A percentile compares a stretch with the other conserved stretches of the same genome.
phyloP scores from a whole-genome alignment of 768 basidiomycete genomes.

The Lactifluus piperatus region DNA sequence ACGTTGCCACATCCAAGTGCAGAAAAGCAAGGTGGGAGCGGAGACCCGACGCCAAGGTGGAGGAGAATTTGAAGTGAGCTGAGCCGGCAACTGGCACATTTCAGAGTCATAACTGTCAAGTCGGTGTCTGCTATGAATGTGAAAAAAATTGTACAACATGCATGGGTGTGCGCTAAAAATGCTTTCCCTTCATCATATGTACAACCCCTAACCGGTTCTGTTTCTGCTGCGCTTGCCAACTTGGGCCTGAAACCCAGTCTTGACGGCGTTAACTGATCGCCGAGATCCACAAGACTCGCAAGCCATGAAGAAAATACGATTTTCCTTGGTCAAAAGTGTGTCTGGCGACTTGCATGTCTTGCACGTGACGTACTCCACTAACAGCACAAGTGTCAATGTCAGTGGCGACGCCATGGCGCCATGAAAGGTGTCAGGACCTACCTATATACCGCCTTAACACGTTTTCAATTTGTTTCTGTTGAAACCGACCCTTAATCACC shows the following conservation, averaged over 20 bases:
- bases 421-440: constrained; percentile 33
- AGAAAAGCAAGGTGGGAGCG: constrained; percentile 8
- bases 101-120: constrained; percentile 14
- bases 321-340: constrained; percentile 93
- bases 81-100: constrained; percentile 1
- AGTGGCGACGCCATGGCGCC: too few relatives aligned
- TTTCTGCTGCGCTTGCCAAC: constrained; percentile 83
- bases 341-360: constrained; percentile 99
- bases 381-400: not conserved
- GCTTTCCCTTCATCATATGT: constrained; percentile 5
- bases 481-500: constrained; percentile 97
- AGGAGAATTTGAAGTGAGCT: constrained; percentile 12
- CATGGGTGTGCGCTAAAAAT: constrained; percentile 16
- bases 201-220: constrained; percentile 45
- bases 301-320: constrained; percentile 97
- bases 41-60: constrained; percentile 4
- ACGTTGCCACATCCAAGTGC: constrained; percentile 8
- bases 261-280: constrained; percentile 92
- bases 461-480: constrained; percentile 97
- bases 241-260: constrained; percentile 97
- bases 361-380: constrained; percentile 98
- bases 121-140: constrained; percentile 13
- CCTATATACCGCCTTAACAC: constrained; percentile 94
- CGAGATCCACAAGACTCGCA: constrained; percentile 87
- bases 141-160: constrained; percentile 20